Percentiles rank a stretch among this genome's conserved stretches.
These are phyloP conservation scores for Aegilops sharonensis DNA, from an alignment of 176 grass and related monocot genomes.

Conservation along the genomic window DNA sequence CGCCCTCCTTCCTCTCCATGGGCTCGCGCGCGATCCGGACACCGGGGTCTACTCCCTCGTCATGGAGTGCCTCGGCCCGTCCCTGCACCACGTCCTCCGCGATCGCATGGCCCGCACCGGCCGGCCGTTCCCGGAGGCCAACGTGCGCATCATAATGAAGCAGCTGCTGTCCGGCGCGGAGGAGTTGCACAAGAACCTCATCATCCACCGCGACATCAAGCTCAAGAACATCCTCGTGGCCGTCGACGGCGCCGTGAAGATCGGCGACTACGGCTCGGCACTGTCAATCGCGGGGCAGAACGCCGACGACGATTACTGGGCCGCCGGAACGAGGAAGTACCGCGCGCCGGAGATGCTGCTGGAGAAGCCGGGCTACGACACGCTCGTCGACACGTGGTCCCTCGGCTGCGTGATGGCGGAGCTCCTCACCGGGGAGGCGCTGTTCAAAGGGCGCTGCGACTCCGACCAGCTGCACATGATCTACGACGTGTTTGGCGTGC, in stretches of 20 bases:
- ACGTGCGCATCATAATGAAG: not conserved
- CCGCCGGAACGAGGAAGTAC: not conserved
- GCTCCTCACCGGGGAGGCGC: not conserved
- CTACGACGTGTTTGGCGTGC: not conserved
- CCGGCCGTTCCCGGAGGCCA: not conserved
- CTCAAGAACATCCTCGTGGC: slow-evolving; percentile 71
- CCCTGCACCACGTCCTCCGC: not conserved
- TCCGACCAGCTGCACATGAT: not conserved
- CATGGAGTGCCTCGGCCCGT: slow-evolving; percentile 3
- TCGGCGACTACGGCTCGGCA: slow-evolving; percentile 3
- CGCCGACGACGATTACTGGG: not conserved
- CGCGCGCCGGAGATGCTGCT: not conserved
- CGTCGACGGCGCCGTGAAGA: not conserved
- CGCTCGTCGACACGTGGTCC: not conserved
- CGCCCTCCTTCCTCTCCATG: not conserved
- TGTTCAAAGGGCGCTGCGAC: not conserved
- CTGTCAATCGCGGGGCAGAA: not conserved
- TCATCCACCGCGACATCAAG: slow-evolving; percentile 98
- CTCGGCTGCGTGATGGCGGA: slow-evolving; percentile 1
- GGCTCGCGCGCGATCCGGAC: not conserved
- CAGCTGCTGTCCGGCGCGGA: not conserved
- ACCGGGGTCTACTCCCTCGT: not conserved
- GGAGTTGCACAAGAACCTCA: not conserved
- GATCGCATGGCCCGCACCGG: not conserved
- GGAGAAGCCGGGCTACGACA: not conserved